phyloP scores from a whole-genome alignment of 2,329 filamentous ascomycete species.

The Xylariaceae sp. region DNA sequence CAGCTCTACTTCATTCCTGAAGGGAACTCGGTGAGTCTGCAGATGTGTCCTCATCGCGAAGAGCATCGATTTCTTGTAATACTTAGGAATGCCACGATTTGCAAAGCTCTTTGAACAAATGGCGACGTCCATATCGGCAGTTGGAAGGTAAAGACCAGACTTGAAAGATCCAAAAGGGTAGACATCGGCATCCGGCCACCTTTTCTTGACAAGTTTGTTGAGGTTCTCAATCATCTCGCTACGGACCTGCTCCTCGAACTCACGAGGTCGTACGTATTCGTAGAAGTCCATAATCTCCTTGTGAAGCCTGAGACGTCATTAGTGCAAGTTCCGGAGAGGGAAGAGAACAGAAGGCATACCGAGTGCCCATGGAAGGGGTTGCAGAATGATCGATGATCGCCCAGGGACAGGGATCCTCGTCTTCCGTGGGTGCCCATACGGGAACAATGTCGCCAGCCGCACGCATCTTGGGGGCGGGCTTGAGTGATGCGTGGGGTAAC shows the following conservation, averaged over 20 bases:
- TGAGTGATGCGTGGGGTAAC: constrained; percentile 55
- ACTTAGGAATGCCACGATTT: constrained; percentile 51
- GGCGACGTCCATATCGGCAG: constrained; percentile 93
- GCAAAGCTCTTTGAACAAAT: constrained; percentile 66
- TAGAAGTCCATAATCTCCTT: constrained; percentile 91
- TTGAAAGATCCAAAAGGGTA: constrained; percentile 91
- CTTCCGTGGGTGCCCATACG: constrained; percentile 53
- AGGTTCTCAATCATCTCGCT: constrained; percentile 72
- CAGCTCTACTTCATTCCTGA: constrained; percentile 62
- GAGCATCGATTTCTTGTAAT: constrained; percentile 58
- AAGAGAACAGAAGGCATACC: constrained; percentile 48
- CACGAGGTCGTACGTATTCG: constrained; percentile 75
- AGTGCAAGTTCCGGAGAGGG: constrained; percentile 1
- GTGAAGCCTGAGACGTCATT: constrained; percentile 64
- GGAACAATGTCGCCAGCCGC: constrained; percentile 52
- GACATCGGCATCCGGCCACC: constrained; percentile 65
- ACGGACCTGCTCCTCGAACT: constrained; percentile 78
- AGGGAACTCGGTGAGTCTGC: constrained; percentile 57
- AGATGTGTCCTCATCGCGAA: constrained; percentile 66
- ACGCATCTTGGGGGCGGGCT: constrained; percentile 53
- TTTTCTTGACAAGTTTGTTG: constrained; percentile 57
- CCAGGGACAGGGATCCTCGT: constrained; percentile 65
- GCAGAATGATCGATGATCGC: constrained; percentile 55
- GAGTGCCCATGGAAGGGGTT: constrained; percentile 55
- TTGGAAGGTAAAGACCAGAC: constrained; percentile 70